These are phyloP conservation scores for Elongisporangium undulatum DNA, from an alignment of 352 stramenopile species.

Conservation along the genomic window DNA sequence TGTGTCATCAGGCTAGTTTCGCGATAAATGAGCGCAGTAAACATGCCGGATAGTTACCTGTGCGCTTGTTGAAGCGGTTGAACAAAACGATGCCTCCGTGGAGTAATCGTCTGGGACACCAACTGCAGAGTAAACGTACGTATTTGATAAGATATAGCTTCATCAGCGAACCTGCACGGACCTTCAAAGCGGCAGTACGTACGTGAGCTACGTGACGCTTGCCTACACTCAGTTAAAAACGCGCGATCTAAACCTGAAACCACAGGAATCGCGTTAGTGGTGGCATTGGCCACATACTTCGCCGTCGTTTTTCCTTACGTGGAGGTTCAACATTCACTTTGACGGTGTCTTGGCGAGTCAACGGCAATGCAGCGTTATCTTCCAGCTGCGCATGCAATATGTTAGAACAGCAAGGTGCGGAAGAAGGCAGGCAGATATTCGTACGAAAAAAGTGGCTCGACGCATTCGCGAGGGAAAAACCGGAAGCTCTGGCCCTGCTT, in stretches of 20 bases:
- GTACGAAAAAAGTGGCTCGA: conserved; percentile 26
- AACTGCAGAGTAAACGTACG: background rate
- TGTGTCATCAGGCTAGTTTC: background rate
- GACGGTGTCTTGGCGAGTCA: background rate
- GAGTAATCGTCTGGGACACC: background rate
- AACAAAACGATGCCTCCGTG: background rate
- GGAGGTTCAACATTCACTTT: background rate
- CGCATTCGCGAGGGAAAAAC: conserved; percentile 20
- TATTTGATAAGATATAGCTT: background rate
- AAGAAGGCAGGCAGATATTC: background rate
- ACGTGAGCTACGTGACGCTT: background rate
- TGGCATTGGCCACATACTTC: background rate
- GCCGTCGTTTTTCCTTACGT: background rate
- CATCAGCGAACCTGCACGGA: background rate
- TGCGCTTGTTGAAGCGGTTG: background rate
- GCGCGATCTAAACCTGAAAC: background rate
- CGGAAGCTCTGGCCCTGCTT: conserved; percentile 19
- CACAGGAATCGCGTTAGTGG: background rate
- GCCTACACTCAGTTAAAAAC: background rate
- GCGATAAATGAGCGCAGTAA: background rate
- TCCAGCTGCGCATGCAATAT: background rate
- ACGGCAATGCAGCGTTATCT: background rate
- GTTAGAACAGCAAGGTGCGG: background rate
- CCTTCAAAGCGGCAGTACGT: background rate
- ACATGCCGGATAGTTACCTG: background rate